Evolutionary conservation across 2,329 filamentous ascomycete species (phyloP).

Genomic region (Arthrobotrys conoides): DNA sequence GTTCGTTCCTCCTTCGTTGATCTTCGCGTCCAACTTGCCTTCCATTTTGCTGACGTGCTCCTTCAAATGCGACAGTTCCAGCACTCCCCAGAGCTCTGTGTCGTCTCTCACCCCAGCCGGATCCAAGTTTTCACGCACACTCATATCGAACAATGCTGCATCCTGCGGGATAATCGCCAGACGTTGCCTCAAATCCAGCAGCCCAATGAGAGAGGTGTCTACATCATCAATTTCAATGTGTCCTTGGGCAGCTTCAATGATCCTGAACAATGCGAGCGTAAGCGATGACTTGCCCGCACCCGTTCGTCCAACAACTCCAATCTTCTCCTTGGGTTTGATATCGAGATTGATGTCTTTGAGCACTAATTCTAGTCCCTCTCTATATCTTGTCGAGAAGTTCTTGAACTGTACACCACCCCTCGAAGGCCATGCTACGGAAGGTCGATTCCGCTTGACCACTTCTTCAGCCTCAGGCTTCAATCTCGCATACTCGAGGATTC

Average conservation of each 20-base stretch:
- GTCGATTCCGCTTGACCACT: conserved; percentile 87
- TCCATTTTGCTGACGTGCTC: conserved; percentile 89
- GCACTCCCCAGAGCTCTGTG: conserved; percentile 94
- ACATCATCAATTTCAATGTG: conserved; percentile 90
- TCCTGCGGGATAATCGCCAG: conserved; percentile 98
- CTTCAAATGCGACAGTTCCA: conserved; percentile 93
- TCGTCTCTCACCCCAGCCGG: conserved; percentile 96
- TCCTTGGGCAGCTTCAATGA: conserved; percentile 88
- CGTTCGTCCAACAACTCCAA: conserved; percentile 95
- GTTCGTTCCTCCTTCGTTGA: conserved; percentile 97
- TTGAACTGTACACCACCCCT: conserved; percentile 90
- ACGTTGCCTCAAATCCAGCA: conserved; percentile 87
- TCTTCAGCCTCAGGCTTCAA: conserved; percentile 95
- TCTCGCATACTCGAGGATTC: conserved; percentile 93
- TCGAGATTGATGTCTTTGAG: conserved; percentile 91
- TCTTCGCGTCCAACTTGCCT: conserved; percentile 87
- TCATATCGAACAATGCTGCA: conserved; percentile 93
- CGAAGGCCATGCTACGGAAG: conserved; percentile 90
- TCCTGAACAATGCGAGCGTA: conserved; percentile 91
- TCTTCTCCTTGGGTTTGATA: conserved; percentile 97
- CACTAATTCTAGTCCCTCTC: conserved; percentile 88
- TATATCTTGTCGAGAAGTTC: conserved; percentile 94
- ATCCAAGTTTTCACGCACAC: conserved; percentile 89
- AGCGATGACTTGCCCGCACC: conserved; percentile 96
- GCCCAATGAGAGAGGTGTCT: conserved; percentile 89